These are phyloP conservation scores for Cryptosporidium muris DNA, from an alignment of 169 alveolate species.

Conservation along the genomic window DNA sequence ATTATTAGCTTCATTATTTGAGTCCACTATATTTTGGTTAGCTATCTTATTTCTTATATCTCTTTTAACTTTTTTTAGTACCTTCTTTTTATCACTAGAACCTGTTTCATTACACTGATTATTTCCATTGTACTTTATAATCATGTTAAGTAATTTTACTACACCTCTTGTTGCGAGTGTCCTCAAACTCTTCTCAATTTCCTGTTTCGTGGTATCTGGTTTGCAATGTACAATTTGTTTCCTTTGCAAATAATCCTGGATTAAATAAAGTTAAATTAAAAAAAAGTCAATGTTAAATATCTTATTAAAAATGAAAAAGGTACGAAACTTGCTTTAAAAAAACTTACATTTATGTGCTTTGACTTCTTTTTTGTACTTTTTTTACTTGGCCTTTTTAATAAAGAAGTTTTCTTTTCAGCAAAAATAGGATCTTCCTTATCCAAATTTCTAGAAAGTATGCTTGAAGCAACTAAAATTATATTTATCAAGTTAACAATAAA, in stretches of 20 bases:
- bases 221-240: neutral
- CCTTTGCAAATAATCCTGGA: neutral
- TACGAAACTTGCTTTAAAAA: neutral
- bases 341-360: neutral
- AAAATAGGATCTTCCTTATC: constrained; percentile 34
- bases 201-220: neutral
- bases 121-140: constrained; percentile 31
- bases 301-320: neutral
- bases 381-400: neutral
- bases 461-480: constrained; percentile 23
- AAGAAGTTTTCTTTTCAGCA: constrained; percentile 11
- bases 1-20: neutral
- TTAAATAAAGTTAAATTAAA: neutral
- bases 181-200: constrained; percentile 22
- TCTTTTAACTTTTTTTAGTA: no score
- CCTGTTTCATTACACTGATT: neutral
- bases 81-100: neutral
- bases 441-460: constrained; percentile 27
- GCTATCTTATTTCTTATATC: no score
- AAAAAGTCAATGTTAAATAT: no score
- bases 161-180: constrained; percentile 52
- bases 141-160: constrained; percentile 49
- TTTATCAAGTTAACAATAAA: neutral
- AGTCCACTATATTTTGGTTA: neutral
- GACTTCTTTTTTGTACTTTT: neutral